Conservation (phyloP, 148 eudicot genomes). For the Tetragonia tetragonoides region DNA sequence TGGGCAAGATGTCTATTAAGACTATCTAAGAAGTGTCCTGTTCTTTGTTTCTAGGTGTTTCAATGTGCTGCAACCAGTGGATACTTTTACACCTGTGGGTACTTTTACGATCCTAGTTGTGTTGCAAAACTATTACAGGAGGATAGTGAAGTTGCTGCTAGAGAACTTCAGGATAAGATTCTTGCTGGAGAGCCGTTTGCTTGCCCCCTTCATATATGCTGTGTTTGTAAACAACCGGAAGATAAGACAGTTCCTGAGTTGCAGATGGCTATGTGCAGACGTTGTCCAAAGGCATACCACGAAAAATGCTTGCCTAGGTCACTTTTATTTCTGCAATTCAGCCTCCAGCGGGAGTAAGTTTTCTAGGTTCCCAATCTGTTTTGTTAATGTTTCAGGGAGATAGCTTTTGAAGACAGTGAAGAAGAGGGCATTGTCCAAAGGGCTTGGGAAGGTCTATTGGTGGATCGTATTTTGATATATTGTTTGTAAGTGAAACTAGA, state of each 20-base stretch:
- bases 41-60: constrained; percentile 54
- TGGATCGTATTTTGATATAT: constrained; percentile 76
- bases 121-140: constrained; percentile 67
- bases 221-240: constrained; percentile 60
- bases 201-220: constrained; percentile 76
- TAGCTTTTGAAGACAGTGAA: constrained; percentile 50
- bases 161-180: constrained; percentile 49
- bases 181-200: constrained; percentile 67
- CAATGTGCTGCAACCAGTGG: constrained; percentile 64
- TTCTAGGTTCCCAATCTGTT: constrained; percentile 3
- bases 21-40: background rate
- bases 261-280: constrained; percentile 92
- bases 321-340: constrained; percentile 35
- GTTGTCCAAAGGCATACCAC: constrained; percentile 91
- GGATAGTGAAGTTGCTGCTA: constrained; percentile 41
- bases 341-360: no score
- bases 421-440: constrained; percentile 50
- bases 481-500: constrained; percentile 64
- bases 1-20: background rate
- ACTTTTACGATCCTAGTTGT: constrained; percentile 80
- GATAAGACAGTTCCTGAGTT: constrained; percentile 38
- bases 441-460: constrained; percentile 82
- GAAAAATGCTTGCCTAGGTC: constrained; percentile 92
- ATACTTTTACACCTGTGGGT: constrained; percentile 45
- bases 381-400: constrained; percentile 48